These are phyloP conservation scores for Fusarium compactum DNA, from an alignment of 2,329 filamentous ascomycete species.

Conservation along the genomic window DNA sequence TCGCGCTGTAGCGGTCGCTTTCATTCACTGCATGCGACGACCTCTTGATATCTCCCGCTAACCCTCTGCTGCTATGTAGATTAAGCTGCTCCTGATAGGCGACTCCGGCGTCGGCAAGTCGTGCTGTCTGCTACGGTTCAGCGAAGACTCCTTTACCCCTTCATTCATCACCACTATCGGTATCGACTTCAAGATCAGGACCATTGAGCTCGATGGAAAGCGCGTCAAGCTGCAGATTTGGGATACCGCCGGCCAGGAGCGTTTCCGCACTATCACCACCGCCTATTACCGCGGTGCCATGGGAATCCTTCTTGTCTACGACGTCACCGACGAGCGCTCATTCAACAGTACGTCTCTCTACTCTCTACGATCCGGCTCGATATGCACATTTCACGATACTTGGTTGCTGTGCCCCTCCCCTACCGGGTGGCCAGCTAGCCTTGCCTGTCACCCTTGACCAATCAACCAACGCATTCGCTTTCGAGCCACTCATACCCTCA, in stretches of 20 bases:
- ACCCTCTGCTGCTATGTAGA: constrained; percentile 64
- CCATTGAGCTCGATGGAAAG: constrained; percentile 98
- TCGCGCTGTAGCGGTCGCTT: constrained; percentile 3
- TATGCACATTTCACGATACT: background rate
- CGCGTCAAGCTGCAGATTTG: constrained; percentile 99
- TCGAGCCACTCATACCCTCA: constrained; percentile 11
- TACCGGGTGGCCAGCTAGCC: background rate
- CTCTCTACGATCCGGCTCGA: background rate
- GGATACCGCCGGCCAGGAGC: constrained; percentile 98
- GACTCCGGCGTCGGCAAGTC: constrained; percentile 98
- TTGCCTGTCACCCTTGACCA: constrained; percentile 4
- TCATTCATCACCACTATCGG: constrained; percentile 99
- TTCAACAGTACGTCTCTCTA: constrained; percentile 81
- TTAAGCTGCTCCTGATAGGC: constrained; percentile 96
- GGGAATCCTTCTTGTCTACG: constrained; percentile 97
- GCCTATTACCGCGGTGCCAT: constrained; percentile 99
- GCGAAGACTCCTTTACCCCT: constrained; percentile 96
- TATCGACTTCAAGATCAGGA: constrained; percentile 99
- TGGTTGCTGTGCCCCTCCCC: background rate
- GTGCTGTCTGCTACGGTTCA: constrained; percentile 95
- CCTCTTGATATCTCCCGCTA: constrained; percentile 13
- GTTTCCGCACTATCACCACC: constrained; percentile 98
- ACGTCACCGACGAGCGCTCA: constrained; percentile 95
- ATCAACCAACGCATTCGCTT: constrained; percentile 8
- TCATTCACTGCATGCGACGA: background rate